Base-by-base conservation (phyloP, 2,329 filamentous ascomycete species). In the Aspergillus felis region DNA sequence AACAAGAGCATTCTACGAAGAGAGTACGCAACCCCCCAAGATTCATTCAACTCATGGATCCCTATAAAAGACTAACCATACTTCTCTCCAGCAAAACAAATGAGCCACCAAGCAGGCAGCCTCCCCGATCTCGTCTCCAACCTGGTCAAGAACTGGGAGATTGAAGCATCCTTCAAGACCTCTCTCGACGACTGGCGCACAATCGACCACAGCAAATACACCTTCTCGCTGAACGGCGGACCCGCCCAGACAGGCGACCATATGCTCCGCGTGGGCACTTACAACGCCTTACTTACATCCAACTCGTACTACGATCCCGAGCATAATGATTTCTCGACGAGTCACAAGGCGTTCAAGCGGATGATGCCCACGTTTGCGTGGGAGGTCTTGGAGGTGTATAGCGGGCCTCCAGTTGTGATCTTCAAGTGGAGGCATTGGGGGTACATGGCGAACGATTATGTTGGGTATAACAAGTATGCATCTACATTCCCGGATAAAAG, bases 321-420 rank as follows among this genome's bases (percentile, higher is more conserved):
- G 51, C 79, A 84, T 57, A 84, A 81, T 3, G 84, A 86, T 69
- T 88, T 89, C 64, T 79, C 81, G 1, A 79, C 77, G 3, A 87
- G 83, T 66, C 86, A 89, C 76, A 88, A 88, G 78, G 84, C 84
- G 0, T 89, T 89, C 71, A 88, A 88, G 76, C 77, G 84, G 54
- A 88, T 88, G 85, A 89, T 89, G 86, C 86, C 86, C 0, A 85
- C 81, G 0, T 89, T 89, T 70, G 86, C 86, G 0, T 89, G 86
- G 85, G 87, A 89, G 72, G 85, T 89, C 1, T 68, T 87, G 17
- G 86, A 88, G 69, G 85, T 89, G 2, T 88, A 87, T 67, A 83
- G 82, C 59, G 86, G 84, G 0, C 85, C 85, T 25, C 86, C 86
- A 1, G 76, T 77, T 12, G 85, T 88, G 38, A 77, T 79, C 2